Base-by-base conservation (phyloP, 768 basidiomycete genomes). In the Boletus subcaerulescens region DNA sequence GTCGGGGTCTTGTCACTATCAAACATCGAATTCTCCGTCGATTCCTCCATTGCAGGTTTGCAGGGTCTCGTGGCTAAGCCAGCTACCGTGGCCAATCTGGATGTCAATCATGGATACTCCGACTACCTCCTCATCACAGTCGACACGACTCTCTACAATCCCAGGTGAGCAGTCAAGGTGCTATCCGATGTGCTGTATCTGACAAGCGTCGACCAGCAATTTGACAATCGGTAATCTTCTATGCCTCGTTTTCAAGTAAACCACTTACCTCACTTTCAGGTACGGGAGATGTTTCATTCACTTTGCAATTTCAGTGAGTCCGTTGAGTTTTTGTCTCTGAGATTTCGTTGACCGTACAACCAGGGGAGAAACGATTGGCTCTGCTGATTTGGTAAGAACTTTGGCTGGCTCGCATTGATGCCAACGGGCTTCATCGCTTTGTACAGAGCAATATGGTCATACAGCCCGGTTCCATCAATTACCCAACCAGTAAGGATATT, bases 111-210 rank as follows among this genome's bases (percentile, higher is more conserved):
- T 49, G 87, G 87, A 8, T 89, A 80, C 72, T 54, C 80, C 0
- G 78, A 85, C 62, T 84, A 77, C 65, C 73, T 90, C n/a, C 74
- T 88, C 47, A 88, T 90, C 71, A 86, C 77, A 61, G 81, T 82
- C 13, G 72, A 80, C 41, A 81, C 82, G 18, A 72, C 75, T 2
- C 69, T 89, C 22, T 86, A 80, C 65, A 89, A 88, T 55, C 87
- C 87, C 13, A 86, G 81, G 82, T 82, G 58, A 57, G 71, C 47
- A 24, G 15, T 45, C 7, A 11, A 12, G 1, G 15, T 45, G 22
- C 31, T 20, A 40, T 39, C 52, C 12, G 9, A 5, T 45, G 55
- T 33, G 20, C 33, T 24, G 9, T 13, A 40, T 45, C n/a, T 56
- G 40, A 62, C 50, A 31, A 57, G 20, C 15, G 26, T 40, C 35